Conservation (phyloP, 2,329 filamentous ascomycete genomes). For the Phaeosphaeria sp. region DNA sequence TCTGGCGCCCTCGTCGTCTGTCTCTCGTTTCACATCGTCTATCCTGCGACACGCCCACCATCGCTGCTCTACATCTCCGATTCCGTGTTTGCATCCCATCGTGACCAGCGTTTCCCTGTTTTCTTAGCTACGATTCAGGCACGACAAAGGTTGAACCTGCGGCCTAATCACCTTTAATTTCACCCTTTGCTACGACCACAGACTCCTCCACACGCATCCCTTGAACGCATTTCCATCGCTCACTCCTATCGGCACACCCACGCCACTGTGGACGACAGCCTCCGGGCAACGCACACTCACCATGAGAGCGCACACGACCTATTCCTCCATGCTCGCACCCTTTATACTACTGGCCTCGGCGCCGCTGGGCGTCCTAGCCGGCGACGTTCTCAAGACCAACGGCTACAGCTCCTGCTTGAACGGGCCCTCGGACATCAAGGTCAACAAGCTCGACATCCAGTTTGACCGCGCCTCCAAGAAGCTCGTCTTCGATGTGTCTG, state of each 20-base stretch:
- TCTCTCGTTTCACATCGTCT: constrained; percentile 44
- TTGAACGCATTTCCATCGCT: constrained; percentile 1
- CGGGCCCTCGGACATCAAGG: constrained; percentile 65
- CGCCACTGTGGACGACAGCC: constrained; percentile 28
- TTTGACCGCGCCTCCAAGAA: constrained; percentile 78
- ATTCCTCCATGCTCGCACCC: constrained; percentile 47
- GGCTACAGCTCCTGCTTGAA: constrained; percentile 78
- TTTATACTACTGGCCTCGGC: constrained; percentile 46
- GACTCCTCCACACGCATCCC: not conserved
- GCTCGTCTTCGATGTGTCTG: constrained; percentile 82
- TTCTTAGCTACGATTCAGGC: constrained; percentile 24
- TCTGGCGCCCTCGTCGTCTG: constrained; percentile 31
- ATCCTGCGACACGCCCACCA: constrained; percentile 7
- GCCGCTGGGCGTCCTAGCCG: constrained; percentile 63
- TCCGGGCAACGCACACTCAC: constrained; percentile 31
- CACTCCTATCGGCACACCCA: constrained; percentile 19
- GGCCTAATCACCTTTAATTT: constrained; percentile 39
- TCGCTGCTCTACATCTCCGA: constrained; percentile 15
- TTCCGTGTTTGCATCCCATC: constrained; percentile 14
- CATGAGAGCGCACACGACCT: constrained; percentile 45
- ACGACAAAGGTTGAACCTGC: constrained; percentile 47
- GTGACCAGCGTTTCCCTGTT: constrained; percentile 8
- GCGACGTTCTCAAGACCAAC: constrained; percentile 77
- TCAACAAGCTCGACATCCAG: constrained; percentile 76
- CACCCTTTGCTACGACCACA: constrained; percentile 9